These are phyloP conservation scores for Tricholoma flavovirens DNA, from an alignment of 768 basidiomycete species.

Conservation along the genomic window DNA sequence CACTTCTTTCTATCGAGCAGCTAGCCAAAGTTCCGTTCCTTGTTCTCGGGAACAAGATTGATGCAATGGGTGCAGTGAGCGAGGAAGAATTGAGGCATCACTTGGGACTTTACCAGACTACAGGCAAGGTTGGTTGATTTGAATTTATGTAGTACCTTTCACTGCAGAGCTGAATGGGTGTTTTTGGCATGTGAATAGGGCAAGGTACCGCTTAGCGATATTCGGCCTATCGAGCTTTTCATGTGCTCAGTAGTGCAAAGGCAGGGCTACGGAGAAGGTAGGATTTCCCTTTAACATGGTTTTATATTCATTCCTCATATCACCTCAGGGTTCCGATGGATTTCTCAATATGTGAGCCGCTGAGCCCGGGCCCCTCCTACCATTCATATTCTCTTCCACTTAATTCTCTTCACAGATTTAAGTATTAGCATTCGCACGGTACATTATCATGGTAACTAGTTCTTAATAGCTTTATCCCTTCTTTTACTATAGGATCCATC, in stretches of 20 bases:
- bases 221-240: constrained; percentile 97
- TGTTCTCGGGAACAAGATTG: constrained; percentile 98
- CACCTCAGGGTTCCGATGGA: constrained; percentile 82
- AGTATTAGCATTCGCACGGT: constrained; percentile 10
- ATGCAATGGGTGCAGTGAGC: constrained; percentile 94
- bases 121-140: constrained; percentile 74
- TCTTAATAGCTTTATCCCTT: neutral
- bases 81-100: constrained; percentile 97
- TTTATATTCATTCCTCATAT: constrained; percentile 1
- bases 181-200: constrained; percentile 48
- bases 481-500: too few species aligned
- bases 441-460: neutral
- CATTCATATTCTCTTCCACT: neutral
- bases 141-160: neutral
- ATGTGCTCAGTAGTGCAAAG: constrained; percentile 99
- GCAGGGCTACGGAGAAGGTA: constrained; percentile 97
- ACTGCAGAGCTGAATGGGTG: constrained; percentile 4
- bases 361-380: neutral
- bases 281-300: neutral
- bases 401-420: constrained; percentile 28
- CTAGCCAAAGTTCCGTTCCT: constrained; percentile 97
- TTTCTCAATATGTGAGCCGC: constrained; percentile 92
- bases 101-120: constrained; percentile 97
- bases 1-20: constrained; percentile 92
- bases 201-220: constrained; percentile 94